These are phyloP conservation scores for Brassica carinata DNA, from an alignment of 345 rosid species.

Conservation along the genomic window DNA sequence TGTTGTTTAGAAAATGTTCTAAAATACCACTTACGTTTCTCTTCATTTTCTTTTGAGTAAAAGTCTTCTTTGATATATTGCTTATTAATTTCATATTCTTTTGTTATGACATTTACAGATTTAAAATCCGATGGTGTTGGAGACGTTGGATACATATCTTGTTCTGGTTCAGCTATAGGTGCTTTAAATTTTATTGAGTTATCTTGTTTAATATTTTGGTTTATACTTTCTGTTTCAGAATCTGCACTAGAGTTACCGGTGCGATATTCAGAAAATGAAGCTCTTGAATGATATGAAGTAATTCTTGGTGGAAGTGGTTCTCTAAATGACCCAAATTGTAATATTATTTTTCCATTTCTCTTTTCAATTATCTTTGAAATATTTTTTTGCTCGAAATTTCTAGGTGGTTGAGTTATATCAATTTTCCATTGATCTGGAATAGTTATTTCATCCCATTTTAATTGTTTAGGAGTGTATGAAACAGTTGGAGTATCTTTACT, in stretches of 20 bases:
- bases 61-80: no score
- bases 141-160: neutral
- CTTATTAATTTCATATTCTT: neutral
- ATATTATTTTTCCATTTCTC: neutral
- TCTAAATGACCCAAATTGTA: no score
- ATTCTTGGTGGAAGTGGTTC: neutral
- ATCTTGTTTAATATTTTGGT: neutral
- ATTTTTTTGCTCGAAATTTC: no score
- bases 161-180: neutral
- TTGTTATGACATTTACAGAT: neutral
- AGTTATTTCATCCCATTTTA: no score
- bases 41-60: neutral
- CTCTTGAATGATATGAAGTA: neutral
- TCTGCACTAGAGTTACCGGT: neutral
- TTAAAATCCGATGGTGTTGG: neutral
- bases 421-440: no score
- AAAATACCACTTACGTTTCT: neutral
- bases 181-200: neutral
- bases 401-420: no score
- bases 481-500: no score
- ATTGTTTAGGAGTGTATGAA: no score
- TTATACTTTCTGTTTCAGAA: neutral
- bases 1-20: neutral
- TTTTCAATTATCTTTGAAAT: no score
- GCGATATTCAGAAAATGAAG: neutral